Conservation (phyloP, 352 stramenopile species). For the Phytophthora ohioensis region DNA sequence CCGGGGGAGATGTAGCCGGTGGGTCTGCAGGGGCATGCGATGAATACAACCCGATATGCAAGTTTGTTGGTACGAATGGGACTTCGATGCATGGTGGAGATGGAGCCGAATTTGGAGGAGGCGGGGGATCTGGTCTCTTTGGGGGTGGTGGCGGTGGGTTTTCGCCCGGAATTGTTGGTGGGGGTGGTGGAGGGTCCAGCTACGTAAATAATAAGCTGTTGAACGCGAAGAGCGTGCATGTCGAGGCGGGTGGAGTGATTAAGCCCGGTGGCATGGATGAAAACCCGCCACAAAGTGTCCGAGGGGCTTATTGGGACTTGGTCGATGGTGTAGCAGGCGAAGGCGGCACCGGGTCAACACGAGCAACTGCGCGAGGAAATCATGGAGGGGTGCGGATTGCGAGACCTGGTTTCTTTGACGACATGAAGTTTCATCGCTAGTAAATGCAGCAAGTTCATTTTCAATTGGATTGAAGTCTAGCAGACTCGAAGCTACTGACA, state of each 20-base stretch:
- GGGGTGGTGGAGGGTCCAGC: conserved; percentile 70
- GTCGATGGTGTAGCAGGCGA: conserved; percentile 65
- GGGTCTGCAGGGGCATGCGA: conserved; percentile 65
- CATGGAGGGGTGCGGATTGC: conserved; percentile 74
- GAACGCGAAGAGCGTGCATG: conserved; percentile 50
- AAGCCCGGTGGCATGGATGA: conserved; percentile 62
- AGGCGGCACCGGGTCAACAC: conserved; percentile 52
- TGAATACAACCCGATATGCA: conserved; percentile 66
- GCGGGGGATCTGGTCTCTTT: conserved; percentile 69
- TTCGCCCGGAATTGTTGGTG: conserved; percentile 74
- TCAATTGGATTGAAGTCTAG: not conserved
- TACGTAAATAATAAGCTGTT: conserved; percentile 60
- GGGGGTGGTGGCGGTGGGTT: conserved; percentile 76
- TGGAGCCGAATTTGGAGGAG: conserved; percentile 78
- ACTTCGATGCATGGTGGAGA: conserved; percentile 65
- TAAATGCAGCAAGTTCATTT: not conserved
- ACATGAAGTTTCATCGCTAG: conserved; percentile 77
- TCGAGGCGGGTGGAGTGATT: conserved; percentile 45
- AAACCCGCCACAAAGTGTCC: conserved; percentile 60
- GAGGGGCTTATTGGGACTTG: conserved; percentile 64
- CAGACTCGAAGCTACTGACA: no score
- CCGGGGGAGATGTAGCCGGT: conserved; percentile 48
- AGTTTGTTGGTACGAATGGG: conserved; percentile 63
- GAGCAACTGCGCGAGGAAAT: conserved; percentile 49
- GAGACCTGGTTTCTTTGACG: conserved; percentile 69